Base-by-base conservation (phyloP, 495 filamentous ascomycete genomes). In the Polyplosphaeria fusca region DNA sequence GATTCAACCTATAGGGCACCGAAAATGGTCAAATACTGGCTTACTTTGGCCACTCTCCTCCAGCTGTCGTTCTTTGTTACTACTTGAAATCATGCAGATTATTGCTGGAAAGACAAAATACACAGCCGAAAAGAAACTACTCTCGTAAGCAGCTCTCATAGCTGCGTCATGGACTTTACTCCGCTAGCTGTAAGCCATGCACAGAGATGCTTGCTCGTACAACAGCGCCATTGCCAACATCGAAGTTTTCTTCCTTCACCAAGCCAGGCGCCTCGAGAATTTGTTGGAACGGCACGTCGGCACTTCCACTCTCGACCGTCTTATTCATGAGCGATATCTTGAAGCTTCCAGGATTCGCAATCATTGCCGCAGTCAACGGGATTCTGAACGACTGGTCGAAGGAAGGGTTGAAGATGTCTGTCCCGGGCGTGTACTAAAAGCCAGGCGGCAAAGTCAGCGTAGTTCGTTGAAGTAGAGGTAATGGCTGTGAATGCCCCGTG, bases 371-470 rank as follows among this genome's bases (percentile, higher is more conserved):
- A 9, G 52, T 65, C 12, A 75, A 9, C 2, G 68, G 67, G 40
- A 76, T 62, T 20, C 58, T 54, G 64, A 73, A 75, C 7, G 61
- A 59, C 45, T 68, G 63, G 48, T 74, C 70, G 39, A 71, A 76
- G 2, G 66, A 60, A n/a, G 74, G 73, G 52, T 76, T 76, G 61
- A 65, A 65, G 44, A 76, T 70, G 51, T 76, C 74, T 20, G 55
- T 46, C 2, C 74, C 74, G 0, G 73, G 70, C 1, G 64, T 52
- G 61, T 76, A 69, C 1, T 61, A 39, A n/a, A n/a, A n/a, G n/a
- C n/a, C n/a, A n/a, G n/a, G n/a, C n/a, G n/a, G n/a, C n/a, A n/a
- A n/a, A n/a, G n/a, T n/a, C n/a, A n/a, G n/a, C n/a, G n/a, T n/a
- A n/a, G n/a, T n/a, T n/a, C n/a, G n/a, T n/a, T n/a, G n/a, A n/a